Evolutionary conservation across 805 yeast genomes (phyloP), one percentile per base, ranked within the genome.

Genomic region (Limtongia smithiae): DNA sequence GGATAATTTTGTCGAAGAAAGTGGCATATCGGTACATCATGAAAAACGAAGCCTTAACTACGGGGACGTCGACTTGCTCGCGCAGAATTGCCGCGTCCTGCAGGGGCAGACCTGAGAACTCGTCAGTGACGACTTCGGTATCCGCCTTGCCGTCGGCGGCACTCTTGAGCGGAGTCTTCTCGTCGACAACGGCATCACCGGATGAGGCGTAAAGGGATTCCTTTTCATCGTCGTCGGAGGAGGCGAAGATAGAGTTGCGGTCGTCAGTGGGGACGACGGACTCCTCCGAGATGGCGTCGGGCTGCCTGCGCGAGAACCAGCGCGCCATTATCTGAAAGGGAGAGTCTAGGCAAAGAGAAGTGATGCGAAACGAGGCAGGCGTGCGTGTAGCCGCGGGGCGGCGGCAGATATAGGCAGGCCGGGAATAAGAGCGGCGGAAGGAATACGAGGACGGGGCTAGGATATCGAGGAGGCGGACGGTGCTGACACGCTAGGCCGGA

Each of bases 11-110:
- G 21, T 59, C 62, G 18, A 36, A 21, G 37, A 28, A 9, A 15
- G 22, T 72, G 6, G 73, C 71, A 54, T 65, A 70, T 17, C 68
- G 55, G 51, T 60, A 70, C 20, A 70, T 37, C 18, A 37, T 33
- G 34, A 40, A 50, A 48, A 64, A 59, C 11, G 61, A 50, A 12
- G 65, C 65, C 7, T 52, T 50, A 11, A 55, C 55, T 9, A 54
- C 40, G 3, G 44, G 48, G 41, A 57, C 55, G 4, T 55, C 48
- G 8, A 66, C 60, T 53, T 70, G 74, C 25, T 55, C 51, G 30
- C 68, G 60, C 36, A 70, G 59, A 11, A 68, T 58, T 9, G 41
- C 59, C 1, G 65, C 68, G 24, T 68, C 73, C 2, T 62, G 54
- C 8, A 55, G 54, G 3, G 67, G 60, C 25, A 67, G 53, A 22